A percentile compares a stretch with the other conserved stretches of the same genome.
Conservation (phyloP, 2,329 filamentous ascomycete species). For the Plenodomus tracheiphilus region DNA sequence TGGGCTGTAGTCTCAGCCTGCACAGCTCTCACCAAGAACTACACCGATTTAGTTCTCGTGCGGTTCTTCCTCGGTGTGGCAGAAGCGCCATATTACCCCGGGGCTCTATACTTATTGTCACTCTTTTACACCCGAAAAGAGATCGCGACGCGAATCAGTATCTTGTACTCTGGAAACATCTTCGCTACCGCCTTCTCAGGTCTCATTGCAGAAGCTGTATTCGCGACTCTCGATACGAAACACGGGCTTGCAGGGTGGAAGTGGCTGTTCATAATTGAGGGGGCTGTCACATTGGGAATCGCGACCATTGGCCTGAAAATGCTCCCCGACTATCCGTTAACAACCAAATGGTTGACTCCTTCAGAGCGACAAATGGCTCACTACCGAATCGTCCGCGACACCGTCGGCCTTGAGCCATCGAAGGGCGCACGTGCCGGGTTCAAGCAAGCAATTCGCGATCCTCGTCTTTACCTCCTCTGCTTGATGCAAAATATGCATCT, state of each 20-base stretch:
- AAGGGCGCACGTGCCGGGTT: too few relatives aligned
- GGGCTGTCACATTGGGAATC: constrained; percentile 29
- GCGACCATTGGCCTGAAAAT: constrained; percentile 8
- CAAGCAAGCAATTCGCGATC: too few relatives aligned
- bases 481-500: too few relatives aligned
- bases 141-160: constrained; percentile 25
- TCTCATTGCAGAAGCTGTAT: constrained; percentile 19
- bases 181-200: constrained; percentile 18
- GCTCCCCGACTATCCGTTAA: too few relatives aligned
- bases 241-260: constrained; percentile 23
- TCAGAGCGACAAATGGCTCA: too few relatives aligned
- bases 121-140: constrained; percentile 65
- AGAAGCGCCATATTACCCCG: constrained; percentile 58
- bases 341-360: too few relatives aligned
- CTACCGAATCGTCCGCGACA: too few relatives aligned
- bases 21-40: constrained; percentile 34
- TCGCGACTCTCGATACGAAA: constrained; percentile 20
- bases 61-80: constrained; percentile 38
- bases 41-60: constrained; percentile 31
- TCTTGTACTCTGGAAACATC: constrained; percentile 17
- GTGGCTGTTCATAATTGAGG: constrained; percentile 30
- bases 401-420: too few relatives aligned
- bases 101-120: constrained; percentile 62
- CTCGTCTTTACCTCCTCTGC: too few relatives aligned
- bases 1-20: constrained; percentile 37